A percentile compares a stretch with the other conserved stretches of the same genome.
Evolutionary conservation across 2,329 filamentous ascomycete genomes (phyloP).

Genomic region (Beauveria scarabaeidicola): DNA sequence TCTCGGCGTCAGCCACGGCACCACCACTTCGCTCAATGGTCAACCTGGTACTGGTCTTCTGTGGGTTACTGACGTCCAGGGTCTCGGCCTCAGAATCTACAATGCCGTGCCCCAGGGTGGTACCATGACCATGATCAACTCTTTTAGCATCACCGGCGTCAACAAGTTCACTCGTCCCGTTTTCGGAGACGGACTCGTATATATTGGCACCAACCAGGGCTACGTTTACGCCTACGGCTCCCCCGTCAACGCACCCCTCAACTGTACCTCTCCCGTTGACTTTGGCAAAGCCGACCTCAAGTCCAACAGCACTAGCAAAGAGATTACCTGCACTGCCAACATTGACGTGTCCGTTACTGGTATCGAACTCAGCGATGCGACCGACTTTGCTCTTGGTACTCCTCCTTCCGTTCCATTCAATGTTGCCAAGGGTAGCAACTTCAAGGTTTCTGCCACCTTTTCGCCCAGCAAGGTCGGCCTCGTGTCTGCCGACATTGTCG

Average conservation of each 20-base stretch:
- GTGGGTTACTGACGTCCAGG: slow-evolving; percentile 49
- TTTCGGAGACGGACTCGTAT: slow-evolving; percentile 48
- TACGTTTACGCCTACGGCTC: slow-evolving; percentile 48
- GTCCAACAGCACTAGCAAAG: slow-evolving; percentile 18
- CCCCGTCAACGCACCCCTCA: slow-evolving; percentile 43
- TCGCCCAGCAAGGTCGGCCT: slow-evolving; percentile 38
- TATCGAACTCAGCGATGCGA: slow-evolving; percentile 25
- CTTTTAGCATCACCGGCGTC: slow-evolving; percentile 41
- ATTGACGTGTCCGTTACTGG: slow-evolving; percentile 33
- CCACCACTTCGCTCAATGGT: slow-evolving; percentile 45
- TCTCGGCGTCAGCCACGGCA: slow-evolving; percentile 49
- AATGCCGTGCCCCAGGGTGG: slow-evolving; percentile 41
- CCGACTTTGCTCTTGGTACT: slow-evolving; percentile 29
- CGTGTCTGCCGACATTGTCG: slow-evolving; percentile 36
- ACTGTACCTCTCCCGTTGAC: slow-evolving; percentile 40
- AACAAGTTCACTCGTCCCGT: slow-evolving; percentile 50
- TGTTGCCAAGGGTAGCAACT: slow-evolving; percentile 27
- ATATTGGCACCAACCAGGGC: slow-evolving; percentile 43
- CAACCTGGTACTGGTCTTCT: slow-evolving; percentile 46
- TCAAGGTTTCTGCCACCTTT: slow-evolving; percentile 38
- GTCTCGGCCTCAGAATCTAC: slow-evolving; percentile 42
- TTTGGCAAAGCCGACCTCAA: slow-evolving; percentile 39
- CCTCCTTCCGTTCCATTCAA: slow-evolving; percentile 23
- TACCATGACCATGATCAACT: slow-evolving; percentile 37
- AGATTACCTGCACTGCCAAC: slow-evolving; percentile 40